A percentile compares a stretch with the other conserved stretches of the same genome.
These are phyloP conservation scores for Lanmaoa pseudosensibilis DNA, from an alignment of 768 basidiomycete genomes.

Conservation along the genomic window DNA sequence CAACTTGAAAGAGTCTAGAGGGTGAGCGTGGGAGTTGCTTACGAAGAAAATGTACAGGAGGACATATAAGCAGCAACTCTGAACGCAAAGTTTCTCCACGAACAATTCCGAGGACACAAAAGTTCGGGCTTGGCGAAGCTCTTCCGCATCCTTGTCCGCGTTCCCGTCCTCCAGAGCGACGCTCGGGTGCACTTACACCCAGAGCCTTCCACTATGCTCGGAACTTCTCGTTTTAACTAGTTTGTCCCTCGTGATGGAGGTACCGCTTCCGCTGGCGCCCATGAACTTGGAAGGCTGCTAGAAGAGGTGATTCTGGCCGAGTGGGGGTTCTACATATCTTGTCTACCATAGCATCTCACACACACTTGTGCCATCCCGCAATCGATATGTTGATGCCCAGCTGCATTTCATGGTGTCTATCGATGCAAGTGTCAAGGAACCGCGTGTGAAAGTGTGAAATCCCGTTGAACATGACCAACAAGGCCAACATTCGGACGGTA, in stretches of 20 bases:
- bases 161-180: constrained; percentile 84
- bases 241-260: constrained; percentile 52
- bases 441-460: not conserved
- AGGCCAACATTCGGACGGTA: not conserved
- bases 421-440: not conserved
- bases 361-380: not conserved
- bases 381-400: not conserved
- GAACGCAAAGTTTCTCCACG: constrained; percentile 28
- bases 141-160: constrained; percentile 89
- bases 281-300: constrained; percentile 48
- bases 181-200: constrained; percentile 36
- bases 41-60: constrained; percentile 38
- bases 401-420: not conserved
- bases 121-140: constrained; percentile 88
- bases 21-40: constrained; percentile 41
- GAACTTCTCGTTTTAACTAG: constrained; percentile 45
- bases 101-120: constrained; percentile 86
- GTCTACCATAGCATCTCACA: not conserved
- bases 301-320: constrained; percentile 36
- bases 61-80: constrained; percentile 13
- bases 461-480: not conserved
- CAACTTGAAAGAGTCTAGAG: no score
- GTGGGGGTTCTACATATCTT: constrained; percentile 37
- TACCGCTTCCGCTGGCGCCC: constrained; percentile 71
- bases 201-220: constrained; percentile 35